Conservation (phyloP, 257 asterid genomes). For the Primulina huaijiensis region DNA sequence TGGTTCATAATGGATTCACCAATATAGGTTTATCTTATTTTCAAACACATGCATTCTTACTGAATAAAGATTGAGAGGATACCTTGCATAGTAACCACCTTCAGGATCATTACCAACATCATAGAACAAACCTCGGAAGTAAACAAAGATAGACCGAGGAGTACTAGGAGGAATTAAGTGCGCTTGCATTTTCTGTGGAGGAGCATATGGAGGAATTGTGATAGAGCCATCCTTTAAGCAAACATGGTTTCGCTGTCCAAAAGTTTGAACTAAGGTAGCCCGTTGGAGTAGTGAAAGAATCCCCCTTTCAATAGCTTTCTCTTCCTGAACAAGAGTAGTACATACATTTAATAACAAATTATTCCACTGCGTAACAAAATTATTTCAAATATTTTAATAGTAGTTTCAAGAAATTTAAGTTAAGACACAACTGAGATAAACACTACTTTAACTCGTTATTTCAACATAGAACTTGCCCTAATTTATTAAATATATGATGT, state of each 20-base stretch:
- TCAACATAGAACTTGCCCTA: not conserved
- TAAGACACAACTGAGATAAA: not conserved
- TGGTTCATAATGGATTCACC: not conserved
- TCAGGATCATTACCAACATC: constrained; percentile 83
- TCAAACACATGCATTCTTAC: not conserved
- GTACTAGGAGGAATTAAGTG: constrained; percentile 81
- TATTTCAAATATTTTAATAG: not conserved
- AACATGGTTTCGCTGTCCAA: constrained; percentile 86
- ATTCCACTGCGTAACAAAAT: not conserved
- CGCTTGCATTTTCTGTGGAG: constrained; percentile 90
- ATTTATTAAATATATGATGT: too few relatives aligned
- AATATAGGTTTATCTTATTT: not conserved
- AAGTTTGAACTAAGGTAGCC: constrained; percentile 87
- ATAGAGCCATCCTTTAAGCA: constrained; percentile 80
- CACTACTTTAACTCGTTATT: not conserved
- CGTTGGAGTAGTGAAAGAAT: constrained; percentile 73
- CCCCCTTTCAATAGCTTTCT: constrained; percentile 89
- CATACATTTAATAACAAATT: not conserved
- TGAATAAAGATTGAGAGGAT: constrained; percentile 44
- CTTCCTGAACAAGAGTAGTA: constrained; percentile 52
- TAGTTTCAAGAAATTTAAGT: not conserved
- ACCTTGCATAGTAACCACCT: constrained; percentile 95
- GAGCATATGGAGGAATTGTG: constrained; percentile 88
- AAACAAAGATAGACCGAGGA: constrained; percentile 89
- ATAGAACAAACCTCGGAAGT: constrained; percentile 83